Base-by-base conservation (phyloP, 208 protist genomes). In the Novymonas esmeraldas region DNA sequence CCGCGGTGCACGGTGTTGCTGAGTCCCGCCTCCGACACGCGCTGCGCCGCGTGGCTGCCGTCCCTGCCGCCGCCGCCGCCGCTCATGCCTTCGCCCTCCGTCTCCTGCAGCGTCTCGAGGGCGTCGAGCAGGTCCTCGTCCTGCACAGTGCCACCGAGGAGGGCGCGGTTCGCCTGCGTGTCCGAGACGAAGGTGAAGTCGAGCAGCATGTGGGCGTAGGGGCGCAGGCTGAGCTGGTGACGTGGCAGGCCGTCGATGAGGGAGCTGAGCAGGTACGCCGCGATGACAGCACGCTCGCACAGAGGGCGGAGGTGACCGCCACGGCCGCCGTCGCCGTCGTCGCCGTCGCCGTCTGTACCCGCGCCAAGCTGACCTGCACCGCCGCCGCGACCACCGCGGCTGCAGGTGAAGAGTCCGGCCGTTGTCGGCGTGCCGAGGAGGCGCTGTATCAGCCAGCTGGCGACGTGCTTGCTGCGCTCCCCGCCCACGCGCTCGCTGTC, bases 101-200 rank as follows among this genome's bases (percentile, higher is more conserved):
- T 7, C 11, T 24, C 29, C n/a, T 34, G 58, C 58, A 54, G 22
- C 39, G 18, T 18, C 29, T 51, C 56, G 22, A 79, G 60, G 1
- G 60, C 64, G 22, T 66, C 51, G 13, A 79, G 64, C 22, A 84
- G 50, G 5, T 49, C 58, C 10, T 70, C 60, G 49, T 76, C 55
- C 41, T 74, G 70, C 44, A 73, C 65, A 18, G 63, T 75, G 48
- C 48, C 70, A 57, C 54, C 67, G 6, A 76, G 70, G 14, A 76
- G 72, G 2, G 70, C 62, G 5, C 77, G 76, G 56, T 83, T 69
- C 16, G 69, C 61, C 9, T 62, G 50, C 2, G 77, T 84, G 61
- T 92, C 78, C 2, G 85, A 75, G 10, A 96, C 85, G 61, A 87
- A 92, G 22, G 90, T 67, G 24, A 75, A 78, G 16, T 79, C 75